Conservation (phyloP, 2,329 filamentous ascomycete genomes). For the Mycosphaerella sp. region DNA sequence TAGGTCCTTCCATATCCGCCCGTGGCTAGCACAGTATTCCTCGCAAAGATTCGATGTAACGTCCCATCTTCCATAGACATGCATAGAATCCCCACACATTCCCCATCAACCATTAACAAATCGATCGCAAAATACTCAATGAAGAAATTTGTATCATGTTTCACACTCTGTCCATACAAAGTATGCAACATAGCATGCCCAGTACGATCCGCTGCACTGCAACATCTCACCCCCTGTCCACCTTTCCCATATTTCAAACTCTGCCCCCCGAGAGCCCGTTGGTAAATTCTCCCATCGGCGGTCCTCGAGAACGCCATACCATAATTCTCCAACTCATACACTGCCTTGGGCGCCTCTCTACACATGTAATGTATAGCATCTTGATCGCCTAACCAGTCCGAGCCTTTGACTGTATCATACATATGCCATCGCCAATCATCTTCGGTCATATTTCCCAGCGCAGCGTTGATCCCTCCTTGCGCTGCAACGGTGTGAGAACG, state of each 20-base stretch:
- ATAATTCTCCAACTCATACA: slow-evolving; percentile 52
- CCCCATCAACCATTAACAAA: slow-evolving; percentile 44
- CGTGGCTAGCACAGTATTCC: slow-evolving; percentile 45
- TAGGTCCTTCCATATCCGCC: slow-evolving; percentile 48
- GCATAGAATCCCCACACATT: slow-evolving; percentile 43
- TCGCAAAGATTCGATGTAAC: slow-evolving; percentile 43
- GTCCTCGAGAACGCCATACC: slow-evolving; percentile 50
- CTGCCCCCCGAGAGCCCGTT: slow-evolving; percentile 45
- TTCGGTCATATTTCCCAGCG: slow-evolving; percentile 50
- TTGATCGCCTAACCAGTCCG: slow-evolving; percentile 55
- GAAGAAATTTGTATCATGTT: slow-evolving; percentile 45
- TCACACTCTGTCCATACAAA: slow-evolving; percentile 45
- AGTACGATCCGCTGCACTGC: slow-evolving; percentile 43
- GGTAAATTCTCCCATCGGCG: slow-evolving; percentile 42
- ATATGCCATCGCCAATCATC: slow-evolving; percentile 57
- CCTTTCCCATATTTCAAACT: slow-evolving; percentile 44
- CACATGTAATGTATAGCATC: slow-evolving; percentile 57
- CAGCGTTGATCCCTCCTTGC: slow-evolving; percentile 58
- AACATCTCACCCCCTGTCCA: slow-evolving; percentile 45
- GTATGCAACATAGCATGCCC: slow-evolving; percentile 48
- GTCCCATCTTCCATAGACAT: slow-evolving; percentile 47
- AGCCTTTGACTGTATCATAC: slow-evolving; percentile 55
- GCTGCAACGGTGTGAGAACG: slow-evolving; percentile 61
- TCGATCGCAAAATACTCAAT: slow-evolving; percentile 48
- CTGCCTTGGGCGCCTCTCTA: slow-evolving; percentile 47